Base-by-base conservation (phyloP, 306 rosid species). In the Amphicarpaea edgeworthii region DNA sequence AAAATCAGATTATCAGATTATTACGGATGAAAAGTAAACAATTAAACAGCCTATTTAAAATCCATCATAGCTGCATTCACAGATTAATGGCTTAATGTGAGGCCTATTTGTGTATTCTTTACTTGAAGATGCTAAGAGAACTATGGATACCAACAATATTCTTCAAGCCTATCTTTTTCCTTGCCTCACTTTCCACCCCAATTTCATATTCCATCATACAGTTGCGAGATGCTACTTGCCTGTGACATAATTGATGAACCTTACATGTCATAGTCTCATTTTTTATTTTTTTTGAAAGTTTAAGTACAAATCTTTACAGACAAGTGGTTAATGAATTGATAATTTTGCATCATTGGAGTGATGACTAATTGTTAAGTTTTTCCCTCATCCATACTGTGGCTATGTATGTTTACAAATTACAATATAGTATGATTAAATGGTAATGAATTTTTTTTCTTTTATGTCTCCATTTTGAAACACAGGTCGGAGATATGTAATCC, bases 401-500 rank as follows among this genome's bases (percentile, higher is more conserved):
- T 45, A n/a, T 43, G 16, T 43, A 8, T 53, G 37, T 51, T 78
- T 42, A 24, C 68, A 14, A 26, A 24, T 78, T 42, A 24, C 68
- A 14, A 26, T 26, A 34, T 32, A 26, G 7, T 41, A 8, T 20
- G 37, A 68, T 21, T 43, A 38, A 79, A 51, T 77, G 54, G 34
- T 54, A 57, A 26, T 63, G 17, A 15, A 68, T 20, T 10, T 76
- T 38, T 23, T 34, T 75, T 51, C 2, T 38, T 16, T 68, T 67
- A 30, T 53, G 11, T 62, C 4, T 65, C 53, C 37, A 53, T 76
- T 72, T 68, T 55, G n/a, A 61, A 50, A 47, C 66, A 28, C 88
- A 95, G 97, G 86, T 90, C 97, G 64, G 90, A 81, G 34, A 28
- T 92, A 59, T 92, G 98, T 75, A 86, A 88, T 61, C 96, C 98